These are phyloP conservation scores for Hemisphaericaspora xylofermentans DNA, from an alignment of 1,139 yeast species.

Conservation along the genomic window DNA sequence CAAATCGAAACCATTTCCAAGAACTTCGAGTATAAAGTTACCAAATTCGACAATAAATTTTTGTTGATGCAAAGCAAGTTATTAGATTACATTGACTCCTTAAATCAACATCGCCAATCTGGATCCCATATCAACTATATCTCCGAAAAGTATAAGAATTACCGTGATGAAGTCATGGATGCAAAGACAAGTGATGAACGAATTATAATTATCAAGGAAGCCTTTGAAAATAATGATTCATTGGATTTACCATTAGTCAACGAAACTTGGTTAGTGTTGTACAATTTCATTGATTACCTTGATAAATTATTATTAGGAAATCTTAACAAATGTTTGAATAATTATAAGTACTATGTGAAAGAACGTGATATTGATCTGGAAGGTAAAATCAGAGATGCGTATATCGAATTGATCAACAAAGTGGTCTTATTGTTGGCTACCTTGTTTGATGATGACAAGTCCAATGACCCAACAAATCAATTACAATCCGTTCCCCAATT, in stretches of 20 bases:
- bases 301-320: conserved; percentile 32
- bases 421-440: conserved; percentile 28
- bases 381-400: conserved; percentile 29
- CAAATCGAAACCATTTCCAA: conserved; percentile 35
- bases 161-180: conserved; percentile 36
- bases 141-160: conserved; percentile 37
- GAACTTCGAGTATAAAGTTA: conserved; percentile 38
- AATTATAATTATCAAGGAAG: conserved; percentile 30
- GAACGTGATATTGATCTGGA: conserved; percentile 29
- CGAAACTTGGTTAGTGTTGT: conserved; percentile 47
- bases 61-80: conserved; percentile 41
- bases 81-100: conserved; percentile 35
- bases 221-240: conserved; percentile 41
- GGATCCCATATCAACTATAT: conserved; percentile 43
- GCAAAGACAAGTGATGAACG: conserved; percentile 29
- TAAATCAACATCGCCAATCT: conserved; percentile 30
- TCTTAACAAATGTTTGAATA: conserved; percentile 36
- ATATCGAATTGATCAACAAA: conserved; percentile 27
- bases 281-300: conserved; percentile 37
- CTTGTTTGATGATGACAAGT: conserved; percentile 32
- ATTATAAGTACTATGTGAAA: conserved; percentile 35
- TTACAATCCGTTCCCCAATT: conserved; percentile 38
- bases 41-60: conserved; percentile 36
- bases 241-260: conserved; percentile 44
- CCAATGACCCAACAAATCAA: conserved; percentile 26